Evolutionary conservation across 768 basidiomycete species (phyloP).

Genomic region (Termitomyces sp.): DNA sequence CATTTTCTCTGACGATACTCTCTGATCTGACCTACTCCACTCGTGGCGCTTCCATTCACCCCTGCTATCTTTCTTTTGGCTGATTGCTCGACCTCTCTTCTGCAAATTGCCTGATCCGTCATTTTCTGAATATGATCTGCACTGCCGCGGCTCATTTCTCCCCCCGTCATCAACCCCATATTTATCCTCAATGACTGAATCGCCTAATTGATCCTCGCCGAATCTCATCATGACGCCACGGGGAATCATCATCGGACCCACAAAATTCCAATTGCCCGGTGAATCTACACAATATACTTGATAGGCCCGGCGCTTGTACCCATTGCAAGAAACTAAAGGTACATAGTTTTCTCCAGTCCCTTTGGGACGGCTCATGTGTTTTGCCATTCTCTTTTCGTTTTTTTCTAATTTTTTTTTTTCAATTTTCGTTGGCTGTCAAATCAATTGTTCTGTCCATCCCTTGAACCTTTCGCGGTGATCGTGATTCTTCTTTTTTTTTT

Average conservation of each 20-base stretch:
- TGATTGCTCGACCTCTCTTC: not conserved
- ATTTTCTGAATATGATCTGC: slow-evolving; percentile 4
- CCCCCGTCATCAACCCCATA: slow-evolving; percentile 1
- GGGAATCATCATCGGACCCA: slow-evolving; percentile 5
- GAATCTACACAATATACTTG: not conserved
- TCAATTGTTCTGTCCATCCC: slow-evolving; percentile 12
- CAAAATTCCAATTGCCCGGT: slow-evolving; percentile 4
- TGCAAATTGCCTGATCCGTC: not conserved
- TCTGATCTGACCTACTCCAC: not conserved
- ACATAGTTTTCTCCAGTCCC: slow-evolving; percentile 22
- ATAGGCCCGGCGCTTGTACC: slow-evolving; percentile 76
- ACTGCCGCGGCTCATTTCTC: slow-evolving; percentile 14
- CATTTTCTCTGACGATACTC: not conserved
- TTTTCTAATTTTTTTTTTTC: slow-evolving; percentile 1
- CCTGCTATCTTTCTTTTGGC: not conserved
- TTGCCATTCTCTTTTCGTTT: slow-evolving; percentile 6
- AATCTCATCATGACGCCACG: not conserved
- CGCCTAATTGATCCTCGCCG: not conserved
- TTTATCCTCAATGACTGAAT: not conserved
- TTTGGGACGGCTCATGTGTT: slow-evolving; percentile 13
- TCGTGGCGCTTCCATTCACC: not conserved
- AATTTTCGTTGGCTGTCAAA: slow-evolving; percentile 9
- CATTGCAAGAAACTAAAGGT: slow-evolving; percentile 90
- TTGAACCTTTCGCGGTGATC: slow-evolving; percentile 12
- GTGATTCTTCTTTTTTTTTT: slow-evolving; percentile 7